Conservation (phyloP, 495 filamentous ascomycete species). For the Hypoxylon cercidicola region DNA sequence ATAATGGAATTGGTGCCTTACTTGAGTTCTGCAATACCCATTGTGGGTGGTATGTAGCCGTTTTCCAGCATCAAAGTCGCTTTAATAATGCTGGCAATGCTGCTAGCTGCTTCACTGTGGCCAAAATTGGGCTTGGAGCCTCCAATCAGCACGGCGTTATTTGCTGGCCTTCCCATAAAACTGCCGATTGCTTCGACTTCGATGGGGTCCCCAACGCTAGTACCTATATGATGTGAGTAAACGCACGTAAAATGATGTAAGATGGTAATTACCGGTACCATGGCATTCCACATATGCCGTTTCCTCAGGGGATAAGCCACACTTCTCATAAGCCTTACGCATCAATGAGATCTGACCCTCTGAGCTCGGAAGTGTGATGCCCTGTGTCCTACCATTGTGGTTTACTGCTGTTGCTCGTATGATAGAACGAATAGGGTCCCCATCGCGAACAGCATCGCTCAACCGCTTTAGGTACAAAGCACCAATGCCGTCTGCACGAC, state of each 20-base stretch:
- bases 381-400: constrained; percentile 49
- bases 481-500: constrained; percentile 40
- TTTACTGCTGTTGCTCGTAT: constrained; percentile 41
- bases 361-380: constrained; percentile 57
- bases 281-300: constrained; percentile 62
- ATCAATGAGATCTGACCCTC: constrained; percentile 58
- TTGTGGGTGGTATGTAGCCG: constrained; percentile 48
- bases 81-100: constrained; percentile 59
- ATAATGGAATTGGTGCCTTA: no score
- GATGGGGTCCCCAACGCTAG: constrained; percentile 59
- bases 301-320: constrained; percentile 45
- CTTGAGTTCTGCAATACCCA: constrained; percentile 58
- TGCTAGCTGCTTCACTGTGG: constrained; percentile 49
- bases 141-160: constrained; percentile 44
- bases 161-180: constrained; percentile 62
- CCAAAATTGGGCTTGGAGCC: constrained; percentile 56
- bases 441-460: constrained; percentile 53
- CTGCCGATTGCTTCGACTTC: constrained; percentile 56
- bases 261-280: constrained; percentile 46
- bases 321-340: constrained; percentile 48
- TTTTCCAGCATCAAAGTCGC: constrained; percentile 18
- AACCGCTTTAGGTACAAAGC: constrained; percentile 58
- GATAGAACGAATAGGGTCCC: constrained; percentile 53
- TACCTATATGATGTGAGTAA: constrained; percentile 43
- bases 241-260: no score